Base-by-base conservation (phyloP, 352 stramenopile genomes). In the Globisporangium solare region DNA sequence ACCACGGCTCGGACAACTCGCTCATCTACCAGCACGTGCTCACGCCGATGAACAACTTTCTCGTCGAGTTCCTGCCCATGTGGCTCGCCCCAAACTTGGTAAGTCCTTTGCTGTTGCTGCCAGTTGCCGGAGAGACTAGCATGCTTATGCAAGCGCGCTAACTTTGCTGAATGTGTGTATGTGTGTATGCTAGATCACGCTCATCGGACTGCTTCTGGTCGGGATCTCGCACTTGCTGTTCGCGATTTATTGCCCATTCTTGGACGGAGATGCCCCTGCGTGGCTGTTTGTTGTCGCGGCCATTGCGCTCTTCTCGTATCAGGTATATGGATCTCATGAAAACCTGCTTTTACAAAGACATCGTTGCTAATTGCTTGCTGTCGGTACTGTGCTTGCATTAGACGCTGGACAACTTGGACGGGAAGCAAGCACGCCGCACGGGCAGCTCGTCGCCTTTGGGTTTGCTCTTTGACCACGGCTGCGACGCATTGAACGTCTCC, bases 1-100 rank as follows among this genome's bases (percentile, higher is more conserved):
- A 94, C 69, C 83, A 94, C 54, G 84, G 84, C 47, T 63, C 75
- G 22, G 84, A 94, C 73, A 86, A 94, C 63, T 94, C 84, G 68
- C 72, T 92, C 56, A 81, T 94, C 58, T 94, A 92, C 72, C 90
- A 92, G 63, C 73, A 92, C 54, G 69, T 94, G 53, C 76, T 94
- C 49, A 92, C 79, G 58, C 84, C 82, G 46, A 92, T 92, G 84
- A 92, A 94, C 66, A 83, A 94, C 61, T 81, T 73, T 24, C 66
- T 94, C 15, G 75, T 92, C 52, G 71, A 90, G 60, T 63, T 84
- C 21, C 54, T 94, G 54, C 84, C 84, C 17, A 58, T 89, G 15
- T 94, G 84, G 84, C 65, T 94, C 45, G 84, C 84, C 17, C 84
- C 84, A 18, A 94, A 94, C 49, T 68, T 92, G 37, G 77, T 88